Base-by-base conservation (phyloP, 108 stramenopile species). In the Pseudonitzschia pungens region DNA sequence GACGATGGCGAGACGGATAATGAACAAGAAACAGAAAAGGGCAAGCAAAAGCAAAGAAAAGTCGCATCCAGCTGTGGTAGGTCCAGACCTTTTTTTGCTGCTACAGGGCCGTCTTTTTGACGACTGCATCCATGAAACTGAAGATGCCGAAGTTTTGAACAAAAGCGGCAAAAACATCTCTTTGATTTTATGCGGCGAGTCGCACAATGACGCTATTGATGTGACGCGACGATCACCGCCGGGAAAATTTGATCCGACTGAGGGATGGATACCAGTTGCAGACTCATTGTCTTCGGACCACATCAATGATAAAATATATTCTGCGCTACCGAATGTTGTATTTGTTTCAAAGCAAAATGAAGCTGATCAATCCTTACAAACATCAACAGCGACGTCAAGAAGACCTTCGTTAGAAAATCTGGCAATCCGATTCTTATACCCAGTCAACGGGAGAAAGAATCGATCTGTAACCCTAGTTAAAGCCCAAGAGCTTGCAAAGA, bases 121-220 rank as follows among this genome's bases (percentile, higher is more conserved):
- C 26, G 50, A 51, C 10, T 16, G 50, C 10, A 10, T 16, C 7
- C 20, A 51, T 3, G n/a, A 16, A 8, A n/a, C 7, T 51, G 50
- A n/a, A 8, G 10, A 51, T 51, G n/a, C 2, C 50, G 10, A 51
- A n/a, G 10, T 3, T 9, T 10, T 1, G n/a, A 51, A 51, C n/a
- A 10, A n/a, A 51, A n/a, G 50, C 9, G 50, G 50, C 12, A 74
- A 79, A 33, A 31, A 73, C 8, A 62, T 80, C 24, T 27, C 74
- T 1, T n/a, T 80, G 54, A 72, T 80, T 22, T 36, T 80, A 20
- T 80, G 79, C 48, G 79, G 79, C 36, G 79, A 80, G 68, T 67
- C 70, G n/a, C 79, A 80, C 50, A 31, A 80, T 16, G 79, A 80
- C 67, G 79, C 75, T 40, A 76, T 80, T 41, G 79, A 80, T 1